Conservation (phyloP, 202 grass and related monocot species). For the Setaria italica region DNA sequence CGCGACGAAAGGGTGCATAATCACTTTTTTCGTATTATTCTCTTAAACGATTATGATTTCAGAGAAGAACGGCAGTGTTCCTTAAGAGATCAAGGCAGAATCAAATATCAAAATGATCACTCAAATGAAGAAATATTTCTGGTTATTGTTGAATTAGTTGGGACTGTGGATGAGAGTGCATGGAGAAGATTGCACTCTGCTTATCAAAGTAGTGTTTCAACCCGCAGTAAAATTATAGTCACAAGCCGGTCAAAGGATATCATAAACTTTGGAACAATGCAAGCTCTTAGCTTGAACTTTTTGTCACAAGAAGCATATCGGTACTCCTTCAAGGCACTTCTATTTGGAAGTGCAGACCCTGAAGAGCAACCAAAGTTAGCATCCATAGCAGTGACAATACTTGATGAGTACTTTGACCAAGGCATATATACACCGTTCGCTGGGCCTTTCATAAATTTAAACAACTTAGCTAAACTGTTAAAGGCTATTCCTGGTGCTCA, state of each 20-base stretch:
- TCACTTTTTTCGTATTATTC: background rate
- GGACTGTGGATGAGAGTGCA: too few relatives aligned
- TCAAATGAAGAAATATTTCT: background rate
- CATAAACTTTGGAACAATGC: background rate
- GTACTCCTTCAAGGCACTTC: constrained; percentile 27
- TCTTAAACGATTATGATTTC: background rate
- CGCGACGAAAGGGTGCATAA: background rate
- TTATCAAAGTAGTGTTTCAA: too few relatives aligned
- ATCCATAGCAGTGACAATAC: background rate
- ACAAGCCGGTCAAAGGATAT: background rate
- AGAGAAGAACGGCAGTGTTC: too few relatives aligned
- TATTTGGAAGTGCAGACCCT: background rate
- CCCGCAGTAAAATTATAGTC: background rate
- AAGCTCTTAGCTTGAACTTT: background rate
- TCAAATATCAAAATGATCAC: background rate
- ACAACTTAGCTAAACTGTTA: background rate
- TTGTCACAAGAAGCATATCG: background rate
- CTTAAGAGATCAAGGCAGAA: background rate
- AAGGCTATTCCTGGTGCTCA: background rate
- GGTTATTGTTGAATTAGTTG: too few relatives aligned
- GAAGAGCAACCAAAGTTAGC: background rate
- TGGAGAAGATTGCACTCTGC: too few relatives aligned
- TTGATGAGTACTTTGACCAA: background rate
- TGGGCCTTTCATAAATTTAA: background rate
- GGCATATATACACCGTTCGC: background rate